Evolutionary conservation across 352 stramenopile genomes (phyloP), one percentile per base, ranked within the genome.

Genomic region (Globisporangium apiculatum): DNA sequence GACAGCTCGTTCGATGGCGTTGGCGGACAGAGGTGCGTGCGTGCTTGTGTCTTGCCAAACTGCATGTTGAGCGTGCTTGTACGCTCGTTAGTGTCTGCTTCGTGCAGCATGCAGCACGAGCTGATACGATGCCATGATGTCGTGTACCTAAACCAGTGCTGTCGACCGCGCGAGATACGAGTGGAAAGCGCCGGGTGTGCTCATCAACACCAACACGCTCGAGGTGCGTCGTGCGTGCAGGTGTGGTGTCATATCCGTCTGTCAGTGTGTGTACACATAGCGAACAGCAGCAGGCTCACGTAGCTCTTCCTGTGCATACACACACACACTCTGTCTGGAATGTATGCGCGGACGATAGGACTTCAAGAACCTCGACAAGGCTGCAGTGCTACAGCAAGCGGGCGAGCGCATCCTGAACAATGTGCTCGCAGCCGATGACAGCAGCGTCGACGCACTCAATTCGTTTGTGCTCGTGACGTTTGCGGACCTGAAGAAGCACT

Each of bases 401-500:
- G 73, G 61, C 4, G 67, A 75, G 5, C 60, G 68, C 10, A 66
- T 86, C 42, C 51, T 88, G 14, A 59, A 75, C 38, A 24, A 69
- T 1, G 62, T 89, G 15, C 55, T 73, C 18, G 18, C 45, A 5
- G 18, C 17, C 0, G 53, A 52, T 42, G 36, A 59, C 38, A 41
- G 51, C 2, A 65, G 73, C 4, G 63, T 85, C n/a, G 73, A 85
- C 42, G 55, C 57, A 7, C 68, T 97, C 12, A 91, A 93, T 58
- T 62, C 71, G 52, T 98, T 97, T 57, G 79, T 96, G 11, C 64
- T 97, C 15, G 53, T 97, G 54, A 92, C 83, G 5, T 98, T 96
- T 66, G 91, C 91, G 12, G 94, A 98, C 57, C 65, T 98, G 24
- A 98, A 98, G 72, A 88, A 83, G 54, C 92, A 97, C 65, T 83